phyloP scores from a whole-genome alignment of 345 rosid species.

The Lepidium aucheri region DNA sequence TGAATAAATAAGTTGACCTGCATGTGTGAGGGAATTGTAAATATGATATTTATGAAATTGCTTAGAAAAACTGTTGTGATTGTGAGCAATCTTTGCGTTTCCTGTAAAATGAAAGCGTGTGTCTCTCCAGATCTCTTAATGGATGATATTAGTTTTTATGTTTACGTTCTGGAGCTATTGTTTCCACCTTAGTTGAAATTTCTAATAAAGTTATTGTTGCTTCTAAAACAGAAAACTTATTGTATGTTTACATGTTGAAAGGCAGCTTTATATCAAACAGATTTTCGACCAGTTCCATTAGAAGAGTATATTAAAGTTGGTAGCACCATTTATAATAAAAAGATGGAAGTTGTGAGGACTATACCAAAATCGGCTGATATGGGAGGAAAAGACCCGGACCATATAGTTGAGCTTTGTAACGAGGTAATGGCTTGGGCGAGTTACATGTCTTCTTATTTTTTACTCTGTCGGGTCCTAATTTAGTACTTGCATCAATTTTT shows the following conservation, averaged over 20 bases:
- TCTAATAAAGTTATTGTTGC: not conserved
- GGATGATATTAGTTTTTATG: not conserved
- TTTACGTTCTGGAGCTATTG: slow-evolving; percentile 1
- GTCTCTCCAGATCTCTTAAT: not conserved
- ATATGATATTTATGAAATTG: not conserved
- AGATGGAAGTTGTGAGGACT: slow-evolving; percentile 74
- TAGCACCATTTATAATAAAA: slow-evolving; percentile 71
- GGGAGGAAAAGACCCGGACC: slow-evolving; percentile 97
- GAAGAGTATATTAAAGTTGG: slow-evolving; percentile 90
- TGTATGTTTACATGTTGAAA: slow-evolving; percentile 25
- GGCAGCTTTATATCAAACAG: slow-evolving; percentile 93
- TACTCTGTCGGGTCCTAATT: not conserved
- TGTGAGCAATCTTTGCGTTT: not conserved
- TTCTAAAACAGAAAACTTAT: slow-evolving; percentile 3
- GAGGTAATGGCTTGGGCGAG: slow-evolving; percentile 48
- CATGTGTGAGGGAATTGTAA: not conserved
- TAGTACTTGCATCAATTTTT: not conserved
- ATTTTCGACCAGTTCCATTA: slow-evolving; percentile 94
- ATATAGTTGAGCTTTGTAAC: slow-evolving; percentile 80
- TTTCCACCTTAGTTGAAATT: slow-evolving; percentile 9
- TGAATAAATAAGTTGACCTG: not conserved
- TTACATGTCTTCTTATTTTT: not conserved
- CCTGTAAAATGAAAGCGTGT: not conserved
- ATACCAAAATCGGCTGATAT: slow-evolving; percentile 56
- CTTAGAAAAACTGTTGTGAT: not conserved